Evolutionary conservation across 176 grass and related monocot species (phyloP), one percentile per base, ranked within the genome.

Genomic region (Cymbopogon citratus): DNA sequence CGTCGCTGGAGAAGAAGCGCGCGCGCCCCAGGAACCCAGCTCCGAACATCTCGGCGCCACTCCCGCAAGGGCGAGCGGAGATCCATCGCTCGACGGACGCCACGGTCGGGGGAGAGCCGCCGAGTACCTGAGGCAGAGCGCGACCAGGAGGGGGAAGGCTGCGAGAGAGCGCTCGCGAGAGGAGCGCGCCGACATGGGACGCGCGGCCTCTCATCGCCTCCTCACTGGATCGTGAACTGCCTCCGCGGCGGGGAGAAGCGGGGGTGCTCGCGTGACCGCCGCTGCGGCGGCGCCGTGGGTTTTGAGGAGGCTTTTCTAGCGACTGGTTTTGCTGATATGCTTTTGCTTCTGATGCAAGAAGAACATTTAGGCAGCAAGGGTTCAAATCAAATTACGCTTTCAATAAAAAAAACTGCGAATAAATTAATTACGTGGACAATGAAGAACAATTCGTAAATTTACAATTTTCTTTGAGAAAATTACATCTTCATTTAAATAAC

Each of bases 1-100:
- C 63, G n/a, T 89, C 56, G 64, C 34, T 77, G 26, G 78, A 85
- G 56, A 85, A 81, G 21, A 80, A 81, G 7, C 76, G 76, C 5
- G 34, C 21, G 49, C 28, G 33, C 31, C 65, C 18, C 31, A 13
- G 38, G 29, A 87, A 84, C 33, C 44, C 31, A 24, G 62, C 44
- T 12, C 73, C 61, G 23, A 67, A 67, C 72, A 11, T 1, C 63
- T 25, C 28, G 13, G 43, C 41, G 27, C 14, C 44, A 18, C 1
- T 34, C 27, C 25, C 25, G 19, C 15, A 29, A 23, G 11, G 19
- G n/a, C 5, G 56, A 39, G 63, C 35, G 9, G 36, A 46, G 26
- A 69, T 69, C 65, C 48, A 5, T 24, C 14, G 33, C 33, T 39
- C 78, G 64, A 7, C 44, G 44, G 21, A 38, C 13, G 12, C 28